Evolutionary conservation across 2,329 filamentous ascomycete genomes (phyloP), one percentile per base, ranked within the genome.

Genomic region (Colletotrichum caudatum): DNA sequence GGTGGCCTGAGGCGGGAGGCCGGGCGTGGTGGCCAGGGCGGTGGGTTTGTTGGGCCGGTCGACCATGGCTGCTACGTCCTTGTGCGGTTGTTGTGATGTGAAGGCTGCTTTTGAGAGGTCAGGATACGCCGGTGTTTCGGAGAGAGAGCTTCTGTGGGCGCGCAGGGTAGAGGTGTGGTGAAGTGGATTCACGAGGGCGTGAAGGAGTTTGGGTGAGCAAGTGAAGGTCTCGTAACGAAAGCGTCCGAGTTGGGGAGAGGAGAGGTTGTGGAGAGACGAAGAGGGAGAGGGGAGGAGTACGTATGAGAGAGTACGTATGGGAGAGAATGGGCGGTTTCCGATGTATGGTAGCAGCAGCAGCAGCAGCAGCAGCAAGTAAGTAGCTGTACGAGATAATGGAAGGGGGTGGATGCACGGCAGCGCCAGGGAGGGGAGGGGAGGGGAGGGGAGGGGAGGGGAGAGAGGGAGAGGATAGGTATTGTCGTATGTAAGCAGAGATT

Each of bases 21-120:
- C 90, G 9, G 93, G 92, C 9, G 93, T 92, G 74, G 93, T 87
- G 65, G 93, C 90, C 77, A 95, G 89, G 50, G 93, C 91, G 64
- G 90, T 87, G 69, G 94, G 94, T 80, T 94, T 96, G 84, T 97
- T 94, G 76, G 91, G 89, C 80, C 95, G 92, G 79, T 97, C 94
- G 83, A 97, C 92, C 89, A 92, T 93, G 35, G 50, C 37, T 63
- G 46, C 60, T 69, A 56, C 48, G 35, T 46, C 57, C n/a, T 53
- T 18, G 41, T 37, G 29, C 57, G 35, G 46, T 46, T 41, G 39
- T 16, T 46, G 9, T 51, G 29, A 39, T 16, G 53, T 44, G 65
- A 5, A 23, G 29, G 7, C 26, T 44, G 26, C 16, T 54, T 54
- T 37, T 29, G n/a, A 39, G 29, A 51, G 54, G 53, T 62, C 37